Conservation (phyloP, 106 monocot genomes). For the Dioscorea alata region DNA sequence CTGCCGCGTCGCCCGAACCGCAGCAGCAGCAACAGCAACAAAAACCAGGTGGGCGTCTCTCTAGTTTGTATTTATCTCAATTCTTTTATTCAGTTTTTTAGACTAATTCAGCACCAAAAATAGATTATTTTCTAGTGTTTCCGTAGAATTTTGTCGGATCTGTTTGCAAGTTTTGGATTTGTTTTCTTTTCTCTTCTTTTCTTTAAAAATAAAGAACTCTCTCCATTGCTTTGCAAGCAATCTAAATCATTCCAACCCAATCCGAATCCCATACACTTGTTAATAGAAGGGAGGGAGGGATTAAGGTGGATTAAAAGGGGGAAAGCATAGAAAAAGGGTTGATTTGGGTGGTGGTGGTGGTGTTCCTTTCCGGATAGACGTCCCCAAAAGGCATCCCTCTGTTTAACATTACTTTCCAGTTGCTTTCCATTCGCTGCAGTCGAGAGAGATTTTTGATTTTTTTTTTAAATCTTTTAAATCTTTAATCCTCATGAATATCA, state of each 20-base stretch:
- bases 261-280: not conserved
- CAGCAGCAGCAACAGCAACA: not conserved
- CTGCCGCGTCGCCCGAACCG: not conserved
- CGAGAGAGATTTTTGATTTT: not conserved
- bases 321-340: not conserved
- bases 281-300: not conserved
- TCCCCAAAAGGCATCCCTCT: not conserved
- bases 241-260: not conserved
- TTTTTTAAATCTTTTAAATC: no score
- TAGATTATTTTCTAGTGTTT: not conserved
- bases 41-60: not conserved
- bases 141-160: conserved; percentile 1
- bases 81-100: not conserved
- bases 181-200: no score
- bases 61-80: not conserved
- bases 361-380: not conserved
- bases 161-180: not conserved
- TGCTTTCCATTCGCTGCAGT: not conserved
- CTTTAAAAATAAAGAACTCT: not conserved
- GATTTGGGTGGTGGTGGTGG: not conserved
- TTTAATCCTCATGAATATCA: not conserved
- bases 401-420: not conserved
- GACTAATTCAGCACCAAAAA: not conserved
- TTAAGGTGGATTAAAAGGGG: not conserved
- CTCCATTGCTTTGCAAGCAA: not conserved